Base-by-base conservation (phyloP, 2,329 filamentous ascomycete species). In the Aspergillus quadrilineatus region DNA sequence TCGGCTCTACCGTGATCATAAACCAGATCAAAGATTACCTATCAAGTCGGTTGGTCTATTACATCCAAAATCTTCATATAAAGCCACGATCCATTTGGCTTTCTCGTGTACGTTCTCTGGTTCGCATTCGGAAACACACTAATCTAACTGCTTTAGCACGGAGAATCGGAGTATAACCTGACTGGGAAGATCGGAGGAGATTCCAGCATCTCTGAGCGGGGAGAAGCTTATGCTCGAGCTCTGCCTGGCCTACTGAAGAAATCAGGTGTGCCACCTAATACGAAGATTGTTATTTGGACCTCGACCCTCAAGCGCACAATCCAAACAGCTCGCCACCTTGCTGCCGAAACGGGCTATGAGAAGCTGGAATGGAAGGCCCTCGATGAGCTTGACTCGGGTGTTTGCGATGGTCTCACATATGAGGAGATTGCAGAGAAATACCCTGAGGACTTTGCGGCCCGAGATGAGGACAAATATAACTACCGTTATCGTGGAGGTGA, bases 391-490 rank as follows among this genome's bases (percentile, higher is more conserved):
- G 94, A 99, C 73, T 92, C 91, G 1, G 94, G 94, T 50, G 90
- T 97, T 47, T 99, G 94, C 77, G 94, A 99, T 68, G 92, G 93
- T 53, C 85, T 97, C 73, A 99, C 94, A 1, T 97, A 97, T 73
- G 90, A 91, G 68, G 89, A 99, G 71, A 97, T 99, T 70, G 91
- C 94, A 68, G 85, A 95, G 67, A 79, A 84, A 53, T 97, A 90
- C 71, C 94, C 94, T 0, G 92, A 97, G 65, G 94, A 99, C 77
- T 99, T 99, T 77, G 86, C 87, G 49, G 92, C 93, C 34, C 90
- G 94, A 60, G 94, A 99, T 74, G 91, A 96, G 64, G 94, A 99
- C 81, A 99, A 99, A 77, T 97, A 97, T 84, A 97, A 99, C 79
- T 99, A 99, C 78, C 91, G 94, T 56, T 99, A 99, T 76, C 88